Base-by-base conservation (phyloP, 768 basidiomycete species). In the Tubosaeta brunneosetosa region DNA sequence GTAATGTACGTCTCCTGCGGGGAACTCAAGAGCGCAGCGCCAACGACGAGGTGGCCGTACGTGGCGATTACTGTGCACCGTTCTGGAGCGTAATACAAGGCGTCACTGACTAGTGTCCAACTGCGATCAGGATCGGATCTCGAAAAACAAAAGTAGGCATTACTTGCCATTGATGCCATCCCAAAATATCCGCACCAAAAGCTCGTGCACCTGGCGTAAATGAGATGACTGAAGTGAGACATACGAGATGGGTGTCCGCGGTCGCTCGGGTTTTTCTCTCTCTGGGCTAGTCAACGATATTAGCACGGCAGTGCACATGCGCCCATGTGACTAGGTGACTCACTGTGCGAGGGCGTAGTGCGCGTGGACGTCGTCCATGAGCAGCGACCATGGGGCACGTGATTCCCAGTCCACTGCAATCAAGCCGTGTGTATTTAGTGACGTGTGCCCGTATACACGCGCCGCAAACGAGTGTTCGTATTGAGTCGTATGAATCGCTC, bases 1-100 rank as follows among this genome's bases (percentile, higher is more conserved):
- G 88, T 90, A 49, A 92, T 88, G 60, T 92, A 92, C 3, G 86
- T 84, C 64, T 90, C 86, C 45, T 79, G 78, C 0, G 90, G 90
- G 22, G 86, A 89, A 65, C 84, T 88, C 53, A 91, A 70, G 53
- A 91, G 79, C 12, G 85, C 87, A 16, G 81, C 79, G 14, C 90
- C 90, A 8, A 91, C 77, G 6, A 92, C 86, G 11, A 90, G 73
- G 38, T 67, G 67, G 52, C 82, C 85, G 68, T 90, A 90, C 52
- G 74, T 75, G 4, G 86, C 88, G 26, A 92, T 72, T n/a, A 92
- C 76, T 0, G 89, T 91, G 42, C 81, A 87, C 33, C 77, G 78
- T 59, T 88, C 86, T 1, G 90, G 87, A 4, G 71, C 74, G 56
- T 83, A 82, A 41, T 84, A 74, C 50, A 91, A 74, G 4, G 85